Evolutionary conservation across 371 early-diverging fungal species (phyloP), one percentile per base, ranked within the genome.

Genomic region (Saksenaea vasiformis): DNA sequence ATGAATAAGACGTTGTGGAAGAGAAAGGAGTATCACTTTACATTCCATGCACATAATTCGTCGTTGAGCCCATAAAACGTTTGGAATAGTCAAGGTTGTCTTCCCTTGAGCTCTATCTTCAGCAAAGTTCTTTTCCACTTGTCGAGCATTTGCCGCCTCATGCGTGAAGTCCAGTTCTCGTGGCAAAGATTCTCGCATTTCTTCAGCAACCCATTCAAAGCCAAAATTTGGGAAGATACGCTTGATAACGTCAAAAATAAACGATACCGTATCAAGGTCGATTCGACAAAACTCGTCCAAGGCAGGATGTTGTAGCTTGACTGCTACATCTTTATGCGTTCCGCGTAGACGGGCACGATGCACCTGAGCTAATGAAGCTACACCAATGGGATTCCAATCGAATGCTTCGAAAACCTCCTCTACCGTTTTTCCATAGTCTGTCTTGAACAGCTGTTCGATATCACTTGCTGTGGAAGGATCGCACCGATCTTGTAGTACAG

Each of bases 291-390:
- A 90, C 28, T 86, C 79, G 19, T 90, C 84, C 28, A 97, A 74
- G 39, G 83, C 76, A 0, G 93, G 93, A 66, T 97, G 96, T 69
- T 97, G 97, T 22, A 96, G 71, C 74, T 97, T 97, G 66, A 97
- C 92, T 1, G 97, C 98, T 2, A 95, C 96, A 70, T 72, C 71
- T 26, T 80, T 71, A 13, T 81, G 88, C 2, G 64, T 47, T 14
- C 43, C 34, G 14, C 82, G 68, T n/a, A 93, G 71, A 35, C 70
- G 78, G 0, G 92, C 95, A 15, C 79, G 79, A 62, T 95, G 95
- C 1, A 95, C 95, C 53, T 95, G 95, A 0, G 95, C 95, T 54
- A 94, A 73, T 5, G 92, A 92, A 2, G 93, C 93, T 5, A 89
- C 90, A 10, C 94, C 93, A 17, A 93, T 74, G 0, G 93, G 93